Evolutionary conservation across 179 eudicot species (phyloP), one percentile per base, ranked within the genome.

Genomic region (Spinacia oleracea): DNA sequence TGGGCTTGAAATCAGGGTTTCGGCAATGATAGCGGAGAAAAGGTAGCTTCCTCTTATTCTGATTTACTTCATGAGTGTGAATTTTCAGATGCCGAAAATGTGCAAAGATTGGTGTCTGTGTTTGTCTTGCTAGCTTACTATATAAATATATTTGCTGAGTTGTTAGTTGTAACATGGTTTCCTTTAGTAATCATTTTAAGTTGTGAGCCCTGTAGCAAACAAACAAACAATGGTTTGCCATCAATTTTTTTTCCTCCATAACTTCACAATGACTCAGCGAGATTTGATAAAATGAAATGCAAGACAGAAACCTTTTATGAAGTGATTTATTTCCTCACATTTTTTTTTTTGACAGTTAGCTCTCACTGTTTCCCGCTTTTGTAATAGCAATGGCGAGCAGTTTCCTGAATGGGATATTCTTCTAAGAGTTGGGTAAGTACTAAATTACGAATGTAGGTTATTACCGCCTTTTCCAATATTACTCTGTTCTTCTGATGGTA

Each of bases 1-100:
- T 78, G 99, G 99, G 63, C 89, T 96, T 76, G 98, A 96, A 81
- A 93, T 96, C 80, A 88, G 99, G 85, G 99, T 96, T 80, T 96
- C 79, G 99, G 99, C 45, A 93, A 93, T 81, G 99, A 96, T 67
- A 96, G 99, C 83, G 99, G 99, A 79, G 99, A 96, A 85, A 96
- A 96, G 99, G 99, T 93, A 87, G 77, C 55, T 55, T 31, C 43
- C 42, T 16, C 21, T 59, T 45, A 16, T 29, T 58, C 27, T 56
- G n/a, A 53, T 60, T 32, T 71, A 46, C 1, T 32, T n/a, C 59
- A 9, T 31, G n/a, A 50, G 9, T 10, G 20, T 77, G 43, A n/a
- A 55, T 14, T 69, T 27, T 10, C 23, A 10, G 10, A 1, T 31
- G 43, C 20, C 53, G 45, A 29, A 18, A 51, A 21, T 29, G 27